Conservation (phyloP, 2,329 filamentous ascomycete species). For the Fusarium palustre region DNA sequence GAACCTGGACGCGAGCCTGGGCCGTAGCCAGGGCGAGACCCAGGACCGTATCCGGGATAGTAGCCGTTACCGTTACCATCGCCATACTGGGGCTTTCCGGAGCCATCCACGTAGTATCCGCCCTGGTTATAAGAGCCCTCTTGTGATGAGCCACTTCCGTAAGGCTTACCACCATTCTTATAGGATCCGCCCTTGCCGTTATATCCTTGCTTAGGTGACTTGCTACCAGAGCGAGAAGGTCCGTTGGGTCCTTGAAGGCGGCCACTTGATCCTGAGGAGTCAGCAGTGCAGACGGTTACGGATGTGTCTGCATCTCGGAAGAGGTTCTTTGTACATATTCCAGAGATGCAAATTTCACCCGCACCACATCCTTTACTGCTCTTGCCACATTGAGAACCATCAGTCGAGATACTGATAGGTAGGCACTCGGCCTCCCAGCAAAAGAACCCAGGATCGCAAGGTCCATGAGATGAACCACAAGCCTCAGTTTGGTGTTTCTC, state of each 20-base stretch:
- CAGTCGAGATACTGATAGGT: constrained; percentile 19
- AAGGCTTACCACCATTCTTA: background rate
- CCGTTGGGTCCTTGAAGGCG: background rate
- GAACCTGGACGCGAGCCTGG: constrained; percentile 6
- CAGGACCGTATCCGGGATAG: background rate
- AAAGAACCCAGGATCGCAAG: constrained; percentile 19
- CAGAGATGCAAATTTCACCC: constrained; percentile 29
- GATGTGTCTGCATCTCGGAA: background rate
- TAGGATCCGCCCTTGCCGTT: background rate
- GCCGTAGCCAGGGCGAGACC: background rate
- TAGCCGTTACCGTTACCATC: background rate
- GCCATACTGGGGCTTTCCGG: background rate
- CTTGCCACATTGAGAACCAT: constrained; percentile 23
- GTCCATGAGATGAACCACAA: constrained; percentile 11
- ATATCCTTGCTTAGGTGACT: background rate
- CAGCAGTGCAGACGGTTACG: background rate
- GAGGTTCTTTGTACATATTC: constrained; percentile 17
- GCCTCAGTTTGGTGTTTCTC: background rate
- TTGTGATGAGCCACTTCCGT: background rate
- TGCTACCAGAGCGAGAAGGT: background rate
- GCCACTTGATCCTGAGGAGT: background rate
- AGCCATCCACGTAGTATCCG: background rate
- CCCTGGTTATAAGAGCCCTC: background rate
- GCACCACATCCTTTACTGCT: constrained; percentile 6
- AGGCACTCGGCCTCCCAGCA: constrained; percentile 12